Evolutionary conservation across 83 land plant genomes (phyloP), one percentile per base, ranked within the genome.

Genomic region (Diphasiastrum complanatum): DNA sequence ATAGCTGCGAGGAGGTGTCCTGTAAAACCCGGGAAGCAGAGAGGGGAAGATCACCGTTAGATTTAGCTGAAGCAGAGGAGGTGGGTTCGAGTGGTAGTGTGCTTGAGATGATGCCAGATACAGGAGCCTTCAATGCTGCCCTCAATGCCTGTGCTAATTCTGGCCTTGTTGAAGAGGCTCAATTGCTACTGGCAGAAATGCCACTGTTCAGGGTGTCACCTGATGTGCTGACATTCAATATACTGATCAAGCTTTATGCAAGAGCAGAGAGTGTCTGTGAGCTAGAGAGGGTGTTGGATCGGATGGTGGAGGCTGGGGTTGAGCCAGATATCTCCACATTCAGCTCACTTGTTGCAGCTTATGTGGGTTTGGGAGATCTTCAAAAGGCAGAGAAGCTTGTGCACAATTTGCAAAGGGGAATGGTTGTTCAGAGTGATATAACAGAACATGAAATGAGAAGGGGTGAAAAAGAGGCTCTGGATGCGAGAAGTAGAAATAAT

Each of bases 231-330:
- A 93, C 86, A 5, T 89, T 83, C 76, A 89, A 93, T 69, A 71
- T 89, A 22, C 47, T 93, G 76, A 93, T 93, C 64, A 93, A 93
- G 72, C 47, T 93, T n/a, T 89, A 86, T 68, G 89, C 86, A 27
- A 67, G 82, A 51, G 72, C 54, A 12, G 77, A 66, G 33, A 69
- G 87, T 28, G 73, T 62, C 33, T 81, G 78, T 47, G 49, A 78
- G 46, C 63, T 93, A 0, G 73, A 68, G 2, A 25, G 51, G 35
- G 80, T 81, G 4, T 43, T 89, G 51, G 80, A 78, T 54, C 34
- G 52, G 47, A 83, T 93, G 57, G 51, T 81, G 20, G 58, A 57
- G 2, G 62, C 60, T 18, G 66, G 72, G n/a, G 74, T 93, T 1
- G 47, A 37, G 5, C 80, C 87, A 3, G 83, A 91, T 63, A 60